Evolutionary conservation across 163 green algal genomes (phyloP).

Genomic region (Volvox carteri): DNA sequence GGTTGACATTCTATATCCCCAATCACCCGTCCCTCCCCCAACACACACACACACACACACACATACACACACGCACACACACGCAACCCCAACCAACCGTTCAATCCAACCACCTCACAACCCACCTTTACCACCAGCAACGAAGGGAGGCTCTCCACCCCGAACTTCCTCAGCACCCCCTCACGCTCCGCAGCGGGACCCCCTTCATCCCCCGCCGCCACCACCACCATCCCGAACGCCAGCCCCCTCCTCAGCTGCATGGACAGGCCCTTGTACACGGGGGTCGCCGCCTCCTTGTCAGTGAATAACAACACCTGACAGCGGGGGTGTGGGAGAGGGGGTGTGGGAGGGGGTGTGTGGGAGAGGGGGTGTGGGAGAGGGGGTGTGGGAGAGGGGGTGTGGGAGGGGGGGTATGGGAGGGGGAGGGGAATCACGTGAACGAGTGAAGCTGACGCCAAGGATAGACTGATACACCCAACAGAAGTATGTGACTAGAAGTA

Average conservation of each 20-base stretch:
- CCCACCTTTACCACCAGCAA: slow-evolving; percentile 58
- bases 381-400: background rate
- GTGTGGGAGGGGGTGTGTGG: background rate
- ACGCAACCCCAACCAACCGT: background rate
- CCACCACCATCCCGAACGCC: slow-evolving; percentile 65
- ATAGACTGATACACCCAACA: background rate
- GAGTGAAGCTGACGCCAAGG: background rate
- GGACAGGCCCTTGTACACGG: slow-evolving; percentile 66
- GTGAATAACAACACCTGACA: slow-evolving; percentile 65
- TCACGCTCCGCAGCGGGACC: too few species aligned
- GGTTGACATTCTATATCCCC: too few species aligned
- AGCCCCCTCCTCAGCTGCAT: slow-evolving; percentile 63
- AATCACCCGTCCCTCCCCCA: background rate
- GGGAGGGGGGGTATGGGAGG: too few species aligned
- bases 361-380: background rate
- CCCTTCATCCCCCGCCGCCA: too few species aligned
- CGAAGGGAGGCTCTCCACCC: slow-evolving; percentile 42
- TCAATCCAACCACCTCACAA: background rate
- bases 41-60: background rate
- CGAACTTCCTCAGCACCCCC: slow-evolving; percentile 36
- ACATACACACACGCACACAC: background rate
- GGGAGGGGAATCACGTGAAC: background rate
- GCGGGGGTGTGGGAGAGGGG: background rate
- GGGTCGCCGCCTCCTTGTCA: slow-evolving; percentile 50
- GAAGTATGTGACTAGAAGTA: too few species aligned